A percentile compares a stretch with the other conserved stretches of the same genome.
Conservation (phyloP, 345 rosid species). For the Orychophragmus violaceus region DNA sequence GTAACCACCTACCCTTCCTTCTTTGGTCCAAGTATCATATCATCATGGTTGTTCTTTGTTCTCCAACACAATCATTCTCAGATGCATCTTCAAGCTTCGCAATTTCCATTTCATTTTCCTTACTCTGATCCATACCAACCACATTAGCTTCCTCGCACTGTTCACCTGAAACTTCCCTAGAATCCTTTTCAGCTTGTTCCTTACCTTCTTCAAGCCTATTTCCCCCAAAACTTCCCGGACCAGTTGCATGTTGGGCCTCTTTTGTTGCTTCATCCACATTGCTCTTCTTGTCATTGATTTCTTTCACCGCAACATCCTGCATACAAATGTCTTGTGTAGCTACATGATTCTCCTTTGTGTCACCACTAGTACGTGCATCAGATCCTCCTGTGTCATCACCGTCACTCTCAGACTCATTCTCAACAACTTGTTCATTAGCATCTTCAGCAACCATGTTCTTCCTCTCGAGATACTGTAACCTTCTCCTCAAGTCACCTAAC, state of each 20-base stretch:
- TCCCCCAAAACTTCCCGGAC: background rate
- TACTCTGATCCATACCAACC: slow-evolving; percentile 12
- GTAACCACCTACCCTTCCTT: background rate
- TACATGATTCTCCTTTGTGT: slow-evolving; percentile 29
- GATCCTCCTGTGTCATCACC: slow-evolving; percentile 61
- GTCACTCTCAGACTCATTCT: slow-evolving; percentile 60
- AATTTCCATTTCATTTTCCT: slow-evolving; percentile 13
- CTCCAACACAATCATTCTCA: slow-evolving; percentile 18
- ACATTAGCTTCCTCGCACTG: background rate
- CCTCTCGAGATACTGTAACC: slow-evolving; percentile 81
- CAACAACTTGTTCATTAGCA: slow-evolving; percentile 58
- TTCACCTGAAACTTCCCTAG: slow-evolving; percentile 5
- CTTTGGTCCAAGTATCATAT: background rate
- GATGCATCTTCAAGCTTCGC: slow-evolving; percentile 17
- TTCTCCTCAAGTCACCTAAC: slow-evolving; percentile 73
- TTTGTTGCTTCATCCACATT: slow-evolving; percentile 1
- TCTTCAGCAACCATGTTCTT: slow-evolving; percentile 48
- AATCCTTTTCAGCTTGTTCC: background rate
- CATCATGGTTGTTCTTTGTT: slow-evolving; percentile 14
- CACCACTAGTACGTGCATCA: slow-evolving; percentile 37
- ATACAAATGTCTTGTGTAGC: slow-evolving; percentile 30
- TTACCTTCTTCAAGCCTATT: background rate
- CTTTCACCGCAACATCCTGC: slow-evolving; percentile 35
- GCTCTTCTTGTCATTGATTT: background rate
- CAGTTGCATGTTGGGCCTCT: background rate